Conservation (phyloP, 805 yeast genomes). For the Debaryomyces hansenii region DNA sequence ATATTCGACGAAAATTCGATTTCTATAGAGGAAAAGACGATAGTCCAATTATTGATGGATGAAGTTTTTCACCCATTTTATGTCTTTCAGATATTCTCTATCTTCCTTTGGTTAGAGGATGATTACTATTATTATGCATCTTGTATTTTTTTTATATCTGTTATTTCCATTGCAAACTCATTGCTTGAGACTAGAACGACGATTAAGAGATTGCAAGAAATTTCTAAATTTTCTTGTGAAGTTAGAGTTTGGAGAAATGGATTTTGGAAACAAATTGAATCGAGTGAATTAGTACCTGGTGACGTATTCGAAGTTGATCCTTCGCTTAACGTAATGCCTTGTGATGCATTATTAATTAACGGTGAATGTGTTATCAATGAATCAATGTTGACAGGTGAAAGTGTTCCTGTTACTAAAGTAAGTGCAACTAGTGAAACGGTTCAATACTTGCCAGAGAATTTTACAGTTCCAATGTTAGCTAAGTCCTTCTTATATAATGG, state of each 20-base stretch:
- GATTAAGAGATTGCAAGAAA: conserved; percentile 65
- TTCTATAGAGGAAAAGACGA: conserved; percentile 72
- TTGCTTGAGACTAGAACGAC: conserved; percentile 82
- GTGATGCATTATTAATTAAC: conserved; percentile 81
- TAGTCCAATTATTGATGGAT: conserved; percentile 65
- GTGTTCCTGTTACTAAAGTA: conserved; percentile 89
- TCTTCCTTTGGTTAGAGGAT: conserved; percentile 88
- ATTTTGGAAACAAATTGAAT: conserved; percentile 81
- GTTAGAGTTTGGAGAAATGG: conserved; percentile 90
- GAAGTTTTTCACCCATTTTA: conserved; percentile 96
- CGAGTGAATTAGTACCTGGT: conserved; percentile 89
- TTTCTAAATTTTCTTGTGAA: conserved; percentile 74
- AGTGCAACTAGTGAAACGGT: conserved; percentile 66
- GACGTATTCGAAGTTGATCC: conserved; percentile 95
- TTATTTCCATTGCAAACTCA: conserved; percentile 76
- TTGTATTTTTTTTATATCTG: conserved; percentile 85
- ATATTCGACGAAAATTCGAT: conserved; percentile 81
- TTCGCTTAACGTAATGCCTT: conserved; percentile 68
- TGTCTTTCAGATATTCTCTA: conserved; percentile 90
- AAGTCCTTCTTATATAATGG: conserved; percentile 83
- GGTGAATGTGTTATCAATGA: conserved; percentile 98
- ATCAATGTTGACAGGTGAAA: conserved; percentile 97
- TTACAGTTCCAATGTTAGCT: conserved; percentile 65
- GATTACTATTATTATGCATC: conserved; percentile 91
- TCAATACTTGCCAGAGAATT: conserved; percentile 54